phyloP scores from a whole-genome alignment of 257 asterid species.

The Petrea volubilis region DNA sequence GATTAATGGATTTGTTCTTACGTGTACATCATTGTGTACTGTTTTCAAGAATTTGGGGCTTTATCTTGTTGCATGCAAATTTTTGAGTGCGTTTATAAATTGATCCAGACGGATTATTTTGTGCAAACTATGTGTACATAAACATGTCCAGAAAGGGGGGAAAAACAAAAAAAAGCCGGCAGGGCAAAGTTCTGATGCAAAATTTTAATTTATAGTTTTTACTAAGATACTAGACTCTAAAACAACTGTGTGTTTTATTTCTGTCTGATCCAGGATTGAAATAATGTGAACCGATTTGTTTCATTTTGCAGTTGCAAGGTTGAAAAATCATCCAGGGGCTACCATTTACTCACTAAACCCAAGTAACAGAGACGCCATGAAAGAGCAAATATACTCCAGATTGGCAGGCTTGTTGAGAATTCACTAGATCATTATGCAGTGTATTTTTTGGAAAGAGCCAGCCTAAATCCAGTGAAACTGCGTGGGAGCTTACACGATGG shows the following conservation, averaged over 20 bases:
- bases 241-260: neutral
- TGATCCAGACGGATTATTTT: neutral
- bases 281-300: slow-evolving; percentile 4
- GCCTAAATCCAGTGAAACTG: neutral
- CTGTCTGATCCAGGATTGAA: neutral
- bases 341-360: slow-evolving; percentile 44
- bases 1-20: neutral
- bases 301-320: slow-evolving; percentile 64
- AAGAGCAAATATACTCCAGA: slow-evolving; percentile 54
- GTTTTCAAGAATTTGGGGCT: neutral
- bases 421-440: slow-evolving; percentile 28
- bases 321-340: slow-evolving; percentile 77
- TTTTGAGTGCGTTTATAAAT: neutral
- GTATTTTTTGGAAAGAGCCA: neutral
- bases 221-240: neutral
- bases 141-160: too few relatives aligned
- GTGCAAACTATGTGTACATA: neutral
- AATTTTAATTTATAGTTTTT: neutral
- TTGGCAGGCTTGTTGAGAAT: slow-evolving; percentile 49
- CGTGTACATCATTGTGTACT: neutral
- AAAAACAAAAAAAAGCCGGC: too few relatives aligned
- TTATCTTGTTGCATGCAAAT: neutral
- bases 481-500: neutral
- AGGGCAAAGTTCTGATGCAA: neutral
- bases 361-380: slow-evolving; percentile 72